A percentile compares a stretch with the other conserved stretches of the same genome.
Conservation (phyloP, 2,329 filamentous ascomycete species). For the Macrophomina pseudophaseolina region DNA sequence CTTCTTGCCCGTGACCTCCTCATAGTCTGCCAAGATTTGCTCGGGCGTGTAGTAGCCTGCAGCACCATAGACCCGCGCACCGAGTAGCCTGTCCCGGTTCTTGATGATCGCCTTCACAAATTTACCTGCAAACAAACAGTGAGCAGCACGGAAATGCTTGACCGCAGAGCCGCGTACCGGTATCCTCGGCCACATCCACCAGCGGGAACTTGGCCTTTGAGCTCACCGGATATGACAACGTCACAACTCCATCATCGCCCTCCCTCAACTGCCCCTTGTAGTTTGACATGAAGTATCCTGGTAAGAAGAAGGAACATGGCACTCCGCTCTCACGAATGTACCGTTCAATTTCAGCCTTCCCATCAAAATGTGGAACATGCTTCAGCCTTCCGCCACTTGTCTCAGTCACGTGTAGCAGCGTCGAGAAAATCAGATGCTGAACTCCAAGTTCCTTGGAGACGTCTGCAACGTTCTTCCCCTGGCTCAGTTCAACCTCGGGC, state of each 20-base stretch:
- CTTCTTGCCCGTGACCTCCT: constrained; percentile 40
- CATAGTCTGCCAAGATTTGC: constrained; percentile 43
- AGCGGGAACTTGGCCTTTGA: constrained; percentile 27
- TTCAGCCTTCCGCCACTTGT: constrained; percentile 38
- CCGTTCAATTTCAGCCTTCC: constrained; percentile 43
- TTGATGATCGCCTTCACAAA: constrained; percentile 38
- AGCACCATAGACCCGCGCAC: constrained; percentile 52
- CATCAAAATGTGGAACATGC: constrained; percentile 46
- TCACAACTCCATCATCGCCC: constrained; percentile 20
- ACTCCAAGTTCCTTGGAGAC: constrained; percentile 37
- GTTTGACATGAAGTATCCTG: constrained; percentile 35
- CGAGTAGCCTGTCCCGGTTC: constrained; percentile 45
- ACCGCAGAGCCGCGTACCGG: constrained; percentile 8
- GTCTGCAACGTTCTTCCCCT: constrained; percentile 44
- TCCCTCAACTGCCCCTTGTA: not conserved
- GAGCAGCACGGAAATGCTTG: not conserved
- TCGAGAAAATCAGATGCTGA: constrained; percentile 48
- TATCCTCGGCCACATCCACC: constrained; percentile 29
- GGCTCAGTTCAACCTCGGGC: constrained; percentile 37
- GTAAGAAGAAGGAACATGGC: constrained; percentile 32
- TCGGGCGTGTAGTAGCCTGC: constrained; percentile 35
- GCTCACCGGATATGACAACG: constrained; percentile 20
- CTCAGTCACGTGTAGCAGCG: constrained; percentile 35
- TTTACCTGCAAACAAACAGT: not conserved
- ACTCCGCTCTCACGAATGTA: constrained; percentile 33